Conservation (phyloP, 257 asterid species). For the Petunia secreta region DNA sequence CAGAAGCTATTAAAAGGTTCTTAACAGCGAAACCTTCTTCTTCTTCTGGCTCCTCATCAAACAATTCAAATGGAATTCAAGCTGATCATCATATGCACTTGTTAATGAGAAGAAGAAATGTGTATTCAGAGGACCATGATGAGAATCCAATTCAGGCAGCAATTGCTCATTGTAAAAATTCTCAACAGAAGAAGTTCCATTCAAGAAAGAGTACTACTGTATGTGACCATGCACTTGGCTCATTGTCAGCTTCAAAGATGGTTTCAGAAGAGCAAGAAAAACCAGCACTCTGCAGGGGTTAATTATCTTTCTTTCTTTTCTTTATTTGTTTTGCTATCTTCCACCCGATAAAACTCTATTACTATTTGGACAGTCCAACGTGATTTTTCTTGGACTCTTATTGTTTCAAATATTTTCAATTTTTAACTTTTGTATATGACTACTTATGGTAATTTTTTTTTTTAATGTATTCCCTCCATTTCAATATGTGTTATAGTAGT, state of each 20-base stretch:
- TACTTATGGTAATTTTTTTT: too few relatives aligned
- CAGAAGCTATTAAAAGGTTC: constrained; percentile 65
- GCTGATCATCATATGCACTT: constrained; percentile 28
- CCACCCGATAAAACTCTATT: too few relatives aligned
- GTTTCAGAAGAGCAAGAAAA: constrained; percentile 47
- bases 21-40: constrained; percentile 46
- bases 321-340: too few relatives aligned
- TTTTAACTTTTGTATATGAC: too few relatives aligned
- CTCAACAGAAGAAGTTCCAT: constrained; percentile 46
- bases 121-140: constrained; percentile 45
- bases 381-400: too few relatives aligned
- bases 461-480: too few relatives aligned
- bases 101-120: constrained; percentile 48
- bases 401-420: too few relatives aligned
- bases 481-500: too few relatives aligned
- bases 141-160: constrained; percentile 89
- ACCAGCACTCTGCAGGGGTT: constrained; percentile 46
- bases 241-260: constrained; percentile 42
- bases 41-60: constrained; percentile 29
- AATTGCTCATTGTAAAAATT: constrained; percentile 81
- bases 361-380: too few relatives aligned
- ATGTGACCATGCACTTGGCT: constrained; percentile 45
- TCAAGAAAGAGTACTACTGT: constrained; percentile 41
- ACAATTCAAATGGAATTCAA: constrained; percentile 37
- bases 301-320: constrained; percentile 11